phyloP scores from a whole-genome alignment of 1,139 yeast genomes.

The Taphrina confusa region DNA sequence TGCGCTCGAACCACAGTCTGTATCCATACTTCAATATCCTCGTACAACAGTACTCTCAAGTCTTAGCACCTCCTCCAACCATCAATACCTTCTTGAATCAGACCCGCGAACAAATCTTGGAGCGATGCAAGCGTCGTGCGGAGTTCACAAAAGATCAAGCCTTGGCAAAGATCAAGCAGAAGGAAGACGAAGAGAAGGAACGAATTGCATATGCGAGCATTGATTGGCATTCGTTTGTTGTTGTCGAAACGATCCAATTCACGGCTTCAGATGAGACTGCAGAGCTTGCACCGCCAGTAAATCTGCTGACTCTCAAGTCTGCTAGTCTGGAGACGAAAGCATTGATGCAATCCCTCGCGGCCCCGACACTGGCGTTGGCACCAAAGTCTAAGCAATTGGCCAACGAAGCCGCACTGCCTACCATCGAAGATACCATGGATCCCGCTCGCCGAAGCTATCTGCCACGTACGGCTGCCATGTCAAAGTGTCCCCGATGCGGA shows the following conservation, averaged over 20 bases:
- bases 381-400: conserved; percentile 37
- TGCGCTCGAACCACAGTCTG: conserved; percentile 63
- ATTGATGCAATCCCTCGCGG: conserved; percentile 38
- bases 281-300: conserved; percentile 63
- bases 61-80: conserved; percentile 46
- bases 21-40: conserved; percentile 56
- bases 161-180: conserved; percentile 45
- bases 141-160: conserved; percentile 53
- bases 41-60: conserved; percentile 58
- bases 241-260: conserved; percentile 70
- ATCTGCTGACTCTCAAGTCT: conserved; percentile 61
- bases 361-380: conserved; percentile 40
- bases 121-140: conserved; percentile 60
- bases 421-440: conserved; percentile 28
- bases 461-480: conserved; percentile 30
- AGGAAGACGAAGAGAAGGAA: conserved; percentile 49
- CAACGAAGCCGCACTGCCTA: conserved; percentile 40
- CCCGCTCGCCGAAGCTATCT: conserved; percentile 37
- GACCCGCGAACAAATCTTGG: conserved; percentile 50
- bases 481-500: conserved; percentile 66
- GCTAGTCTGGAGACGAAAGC: conserved; percentile 59
- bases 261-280: conserved; percentile 64
- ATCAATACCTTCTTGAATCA: conserved; percentile 41
- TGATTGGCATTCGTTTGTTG: conserved; percentile 82
- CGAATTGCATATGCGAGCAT: conserved; percentile 67